Evolutionary conservation across 1,284 basidiomycete species (phyloP), one percentile per base, ranked within the genome.

Genomic region (Anthracocystis setariae): DNA sequence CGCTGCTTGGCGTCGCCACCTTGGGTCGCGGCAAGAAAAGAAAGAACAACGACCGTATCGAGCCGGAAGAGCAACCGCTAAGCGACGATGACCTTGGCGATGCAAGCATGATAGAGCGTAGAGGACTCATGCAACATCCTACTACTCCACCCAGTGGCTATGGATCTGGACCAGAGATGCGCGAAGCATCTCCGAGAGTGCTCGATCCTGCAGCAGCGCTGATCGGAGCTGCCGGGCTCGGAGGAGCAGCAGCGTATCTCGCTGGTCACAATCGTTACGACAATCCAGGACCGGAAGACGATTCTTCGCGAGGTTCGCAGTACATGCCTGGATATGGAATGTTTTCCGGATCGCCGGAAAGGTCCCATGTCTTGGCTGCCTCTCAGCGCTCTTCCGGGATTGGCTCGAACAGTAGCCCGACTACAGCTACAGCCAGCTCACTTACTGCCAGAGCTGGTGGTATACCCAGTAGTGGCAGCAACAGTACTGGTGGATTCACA

Each of bases 401-500:
- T 8, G 46, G 49, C 32, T 45, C 43, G 10, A 46, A 49, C 38
- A 44, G 55, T 40, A 29, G 29, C 12, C 29, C 29, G 7, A 12
- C 7, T 12, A 29, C 29, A 5, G 53, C 32, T 7, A 60, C 57
- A 0, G 23, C 35, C 13, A 52, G 48, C 37, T 52, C 57, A 0
- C 64, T 51, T 3, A 52, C 49, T 7, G 49, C 46, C 21, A 39
- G 53, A 47, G 40, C 46, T 15, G 27, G 48, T 21, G 44, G 47
- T n/a, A 12, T 18, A 3, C 15, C 46, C 3, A 40, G 20, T 46
- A 67, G 59, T 48, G 74, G 67, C 51, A 76, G 74, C 55, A 74
- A 68, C 53, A 71, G 69, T 33, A 74, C 67, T 5, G 67, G 73
- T 8, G 59, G 42, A 0, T 59, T 57, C 27, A 73, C 73, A 1